Base-by-base conservation (phyloP, 129 eudicot species). In the Pulicaria dysenterica region DNA sequence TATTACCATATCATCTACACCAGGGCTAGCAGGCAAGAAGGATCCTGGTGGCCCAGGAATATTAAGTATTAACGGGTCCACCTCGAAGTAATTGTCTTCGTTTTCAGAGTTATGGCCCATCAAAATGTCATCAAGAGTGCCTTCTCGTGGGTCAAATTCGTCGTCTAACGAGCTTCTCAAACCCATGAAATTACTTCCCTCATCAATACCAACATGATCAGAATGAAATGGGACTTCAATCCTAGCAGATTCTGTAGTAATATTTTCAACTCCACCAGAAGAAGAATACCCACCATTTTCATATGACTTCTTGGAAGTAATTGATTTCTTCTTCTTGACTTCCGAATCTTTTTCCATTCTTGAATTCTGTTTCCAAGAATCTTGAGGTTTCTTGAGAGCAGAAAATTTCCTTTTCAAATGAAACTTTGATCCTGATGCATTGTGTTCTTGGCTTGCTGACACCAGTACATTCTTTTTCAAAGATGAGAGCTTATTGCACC, bases 11-110 rank as follows among this genome's bases (percentile, higher is more conserved):
- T 77, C 93, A 62, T 77, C 93, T 54, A 87, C 85, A 61, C 95
- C 85, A 0, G 88, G 91, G 64, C 96, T 89, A 7, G 88, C 96
- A 3, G 96, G 98, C 73, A 92, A 72, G 83, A 85, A 87, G 8
- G 98, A 89, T 50, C 98, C 98, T 0, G 98, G 98, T 7, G 96
- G 98, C 7, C 91, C 95, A 0, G 98, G 96, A 72, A 92, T 87
- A 24, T 24, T 24, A 13, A 88, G 87, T 57, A 92, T 92, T 3
- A 24, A 24, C 2, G 88, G 86, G 65, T 92, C 91, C 46, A 89
- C 83, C 34, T 82, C 89, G 78, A 74, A 83, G 82, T 80, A 87
- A 76, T 56, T 80, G 49, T 79, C 78, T 15, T 75, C 80, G 55
- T 53, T 73, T 36, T 83, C 83, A 19, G 17, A 9, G 7, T 0